A percentile compares a stretch with the other conserved stretches of the same genome.
These are phyloP conservation scores for Corinectria fuckeliana DNA, from an alignment of 2,329 filamentous ascomycete genomes.

Conservation along the genomic window DNA sequence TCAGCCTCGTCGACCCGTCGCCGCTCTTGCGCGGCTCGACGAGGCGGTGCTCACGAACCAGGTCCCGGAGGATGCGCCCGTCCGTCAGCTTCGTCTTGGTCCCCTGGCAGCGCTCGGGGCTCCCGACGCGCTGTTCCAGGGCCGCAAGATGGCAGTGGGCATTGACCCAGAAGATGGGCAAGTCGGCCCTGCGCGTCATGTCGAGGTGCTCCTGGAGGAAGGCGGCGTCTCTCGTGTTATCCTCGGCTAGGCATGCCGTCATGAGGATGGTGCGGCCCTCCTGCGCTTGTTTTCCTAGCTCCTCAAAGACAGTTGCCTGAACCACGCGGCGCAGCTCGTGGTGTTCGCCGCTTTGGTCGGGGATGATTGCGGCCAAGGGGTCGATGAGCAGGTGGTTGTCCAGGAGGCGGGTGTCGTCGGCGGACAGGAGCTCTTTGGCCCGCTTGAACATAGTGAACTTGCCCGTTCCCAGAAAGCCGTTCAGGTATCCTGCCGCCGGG, in stretches of 20 bases:
- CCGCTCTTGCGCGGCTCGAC: neutral
- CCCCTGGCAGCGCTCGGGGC: constrained; percentile 3
- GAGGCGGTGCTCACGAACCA: neutral
- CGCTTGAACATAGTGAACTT: constrained; percentile 30
- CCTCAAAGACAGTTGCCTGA: constrained; percentile 22
- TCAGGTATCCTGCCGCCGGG: constrained; percentile 1
- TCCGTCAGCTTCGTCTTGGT: constrained; percentile 19
- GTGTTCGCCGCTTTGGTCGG: constrained; percentile 23
- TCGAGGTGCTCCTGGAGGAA: constrained; percentile 27
- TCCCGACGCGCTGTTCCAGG: constrained; percentile 10
- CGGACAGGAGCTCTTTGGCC: constrained; percentile 13
- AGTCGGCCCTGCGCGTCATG: neutral
- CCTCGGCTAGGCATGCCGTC: constrained; percentile 24
- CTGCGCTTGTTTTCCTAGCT: constrained; percentile 12
- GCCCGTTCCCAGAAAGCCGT: constrained; percentile 30
- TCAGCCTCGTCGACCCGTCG: neutral
- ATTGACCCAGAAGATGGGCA: constrained; percentile 25
- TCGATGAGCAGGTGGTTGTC: constrained; percentile 34
- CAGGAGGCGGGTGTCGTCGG: constrained; percentile 17
- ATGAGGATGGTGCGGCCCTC: constrained; percentile 22
- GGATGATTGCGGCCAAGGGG: constrained; percentile 19
- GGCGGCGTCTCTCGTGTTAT: constrained; percentile 4
- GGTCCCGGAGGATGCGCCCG: neutral
- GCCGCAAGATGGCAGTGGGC: constrained; percentile 1
- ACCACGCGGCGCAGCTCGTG: constrained; percentile 25